These are phyloP conservation scores for Eucalyptus curtisii DNA, from an alignment of 345 rosid genomes.

Conservation along the genomic window DNA sequence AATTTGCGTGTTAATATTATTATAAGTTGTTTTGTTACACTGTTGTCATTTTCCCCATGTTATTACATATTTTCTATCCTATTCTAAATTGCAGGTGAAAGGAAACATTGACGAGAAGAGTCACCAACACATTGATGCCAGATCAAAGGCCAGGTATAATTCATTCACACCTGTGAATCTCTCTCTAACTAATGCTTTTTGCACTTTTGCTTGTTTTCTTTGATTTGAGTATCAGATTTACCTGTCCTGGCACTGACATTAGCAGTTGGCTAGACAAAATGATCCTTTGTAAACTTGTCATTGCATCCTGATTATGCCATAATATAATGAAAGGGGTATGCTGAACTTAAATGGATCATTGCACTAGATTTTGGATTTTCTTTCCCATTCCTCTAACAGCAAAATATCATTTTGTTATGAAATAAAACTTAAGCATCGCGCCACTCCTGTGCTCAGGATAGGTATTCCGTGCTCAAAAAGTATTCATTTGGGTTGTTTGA, in stretches of 20 bases:
- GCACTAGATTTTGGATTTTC: background rate
- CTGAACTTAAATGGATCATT: background rate
- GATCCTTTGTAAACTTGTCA: background rate
- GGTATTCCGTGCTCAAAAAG: background rate
- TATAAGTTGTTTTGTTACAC: background rate
- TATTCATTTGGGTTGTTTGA: background rate
- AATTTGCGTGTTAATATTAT: background rate
- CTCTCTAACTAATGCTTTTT: background rate
- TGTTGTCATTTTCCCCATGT: background rate
- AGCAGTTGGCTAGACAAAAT: background rate
- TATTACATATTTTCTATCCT: background rate
- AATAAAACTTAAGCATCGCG: background rate
- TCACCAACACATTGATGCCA: slow-evolving; percentile 57
- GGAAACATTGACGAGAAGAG: slow-evolving; percentile 6
- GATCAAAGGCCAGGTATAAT: slow-evolving; percentile 78
- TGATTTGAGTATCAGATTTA: background rate
- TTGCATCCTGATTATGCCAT: background rate
- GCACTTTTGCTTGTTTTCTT: background rate
- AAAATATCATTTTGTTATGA: background rate
- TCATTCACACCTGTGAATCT: background rate
- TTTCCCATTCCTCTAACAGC: background rate
- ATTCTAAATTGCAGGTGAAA: slow-evolving; percentile 33
- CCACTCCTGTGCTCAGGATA: background rate
- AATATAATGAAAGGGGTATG: background rate
- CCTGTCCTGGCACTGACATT: background rate